Evolutionary conservation across 495 filamentous ascomycete species (phyloP), one percentile per base, ranked within the genome.

Genomic region (Lindgomyces ingoldianus): DNA sequence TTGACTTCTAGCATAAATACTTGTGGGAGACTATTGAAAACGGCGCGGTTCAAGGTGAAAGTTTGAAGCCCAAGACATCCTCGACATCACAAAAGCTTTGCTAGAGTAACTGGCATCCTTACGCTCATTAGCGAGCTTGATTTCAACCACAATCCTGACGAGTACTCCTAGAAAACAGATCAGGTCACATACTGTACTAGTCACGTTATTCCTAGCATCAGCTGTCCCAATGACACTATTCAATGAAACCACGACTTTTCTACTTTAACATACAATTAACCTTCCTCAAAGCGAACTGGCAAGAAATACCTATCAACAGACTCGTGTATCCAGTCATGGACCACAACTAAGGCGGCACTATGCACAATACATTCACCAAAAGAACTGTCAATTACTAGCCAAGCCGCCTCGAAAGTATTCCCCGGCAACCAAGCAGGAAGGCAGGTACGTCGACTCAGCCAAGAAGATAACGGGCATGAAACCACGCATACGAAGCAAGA

Each of bases 11-110:
- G 57, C 85, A 90, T 57, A 91, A 91, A 73, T 91, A 95, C 67
- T 79, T 96, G 0, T 83, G 80, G 69, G 85, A 89, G 50, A 90
- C 91, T n/a, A 95, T 96, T 58, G 86, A 88, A 11, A 84, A 81
- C 27, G 85, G 86, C 45, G 83, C 74, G 0, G 95, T 81, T 71
- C 91, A 4, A 89, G 87, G 65, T 96, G 90, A 90, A 88, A 87
- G 70, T 93, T 95, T 69, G 90, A 87, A 22, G 84, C 95, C 51
- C 91, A 96, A 69, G 76, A 96, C 70, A 88, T 93, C 58, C 81
- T 96, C 6, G 92, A 96, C 67, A 88, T 91, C n/a, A 96, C 92
- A 33, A 96, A 96, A 76, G 70, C 94, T 36, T 96, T 90, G 91
- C 92, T 91, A 0, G 90, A 96, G 68, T 89, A 96, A 41, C 76